phyloP scores from a whole-genome alignment of 805 yeast genomes.

The Spathaspora boniae region DNA sequence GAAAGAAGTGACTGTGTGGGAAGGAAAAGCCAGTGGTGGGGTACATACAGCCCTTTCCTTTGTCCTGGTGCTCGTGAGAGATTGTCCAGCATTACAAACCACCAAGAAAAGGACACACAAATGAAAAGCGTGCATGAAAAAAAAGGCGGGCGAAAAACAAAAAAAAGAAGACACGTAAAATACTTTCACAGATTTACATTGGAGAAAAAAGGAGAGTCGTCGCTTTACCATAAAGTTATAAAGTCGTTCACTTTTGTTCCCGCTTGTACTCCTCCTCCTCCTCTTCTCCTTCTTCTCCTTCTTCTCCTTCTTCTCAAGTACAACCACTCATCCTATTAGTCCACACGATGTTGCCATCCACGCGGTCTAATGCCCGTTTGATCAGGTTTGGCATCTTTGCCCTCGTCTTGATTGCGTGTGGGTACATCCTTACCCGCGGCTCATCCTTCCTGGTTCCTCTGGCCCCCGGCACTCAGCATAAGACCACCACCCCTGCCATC shows the following conservation, averaged over 20 bases:
- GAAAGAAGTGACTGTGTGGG: no score
- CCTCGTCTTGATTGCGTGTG: constrained; percentile 31
- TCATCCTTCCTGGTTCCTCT: constrained; percentile 15
- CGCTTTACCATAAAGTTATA: not conserved
- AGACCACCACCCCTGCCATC: not conserved
- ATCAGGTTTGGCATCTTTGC: constrained; percentile 38
- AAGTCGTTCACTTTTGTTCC: not conserved
- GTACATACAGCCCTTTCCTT: no score
- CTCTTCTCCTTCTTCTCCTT: not conserved
- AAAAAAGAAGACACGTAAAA: constrained; percentile 1
- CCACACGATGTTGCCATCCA: constrained; percentile 14
- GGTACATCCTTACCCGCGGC: constrained; percentile 35
- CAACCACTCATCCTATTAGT: not conserved
- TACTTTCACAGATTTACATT: not conserved
- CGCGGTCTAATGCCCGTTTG: constrained; percentile 38
- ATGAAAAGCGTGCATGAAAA: no score
- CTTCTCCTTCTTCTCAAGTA: not conserved
- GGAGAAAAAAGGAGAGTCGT: not conserved
- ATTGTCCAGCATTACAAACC: no score
- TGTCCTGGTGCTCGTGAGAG: no score
- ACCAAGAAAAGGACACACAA: not conserved
- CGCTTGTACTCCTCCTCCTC: not conserved
- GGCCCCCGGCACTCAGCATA: not conserved
- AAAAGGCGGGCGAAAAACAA: not conserved
- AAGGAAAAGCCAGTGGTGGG: no score